phyloP scores from a whole-genome alignment of 176 grass and related monocot species.

The Poa annua region DNA sequence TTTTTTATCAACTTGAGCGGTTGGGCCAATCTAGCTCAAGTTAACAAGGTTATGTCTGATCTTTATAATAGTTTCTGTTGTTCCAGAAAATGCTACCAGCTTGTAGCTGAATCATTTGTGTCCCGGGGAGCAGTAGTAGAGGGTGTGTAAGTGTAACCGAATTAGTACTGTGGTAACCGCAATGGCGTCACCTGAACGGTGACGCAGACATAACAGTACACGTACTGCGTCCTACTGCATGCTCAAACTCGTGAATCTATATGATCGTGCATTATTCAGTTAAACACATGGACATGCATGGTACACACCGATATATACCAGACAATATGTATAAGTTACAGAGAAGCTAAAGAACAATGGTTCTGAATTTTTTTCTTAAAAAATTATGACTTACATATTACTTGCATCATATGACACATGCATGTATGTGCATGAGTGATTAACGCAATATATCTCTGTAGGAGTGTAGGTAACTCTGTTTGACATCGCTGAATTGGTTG shows the following conservation, averaged over 20 bases:
- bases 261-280: slow-evolving; percentile 4
- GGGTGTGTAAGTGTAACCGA: background rate
- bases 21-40: background rate
- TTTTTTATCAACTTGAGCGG: background rate
- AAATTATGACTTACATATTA: no score
- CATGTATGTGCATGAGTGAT: no score
- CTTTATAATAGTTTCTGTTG: background rate
- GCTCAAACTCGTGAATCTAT: slow-evolving; percentile 3
- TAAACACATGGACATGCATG: no score
- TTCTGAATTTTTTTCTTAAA: no score
- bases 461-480: no score
- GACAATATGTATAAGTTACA: no score
- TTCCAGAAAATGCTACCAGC: background rate
- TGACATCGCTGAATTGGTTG: no score
- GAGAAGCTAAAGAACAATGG: no score
- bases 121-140: background rate
- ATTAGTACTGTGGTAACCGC: background rate
- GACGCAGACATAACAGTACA: background rate
- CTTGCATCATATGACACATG: no score
- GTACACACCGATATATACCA: no score
- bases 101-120: background rate
- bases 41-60: background rate
- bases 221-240: background rate
- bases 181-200: slow-evolving; percentile 4
- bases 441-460: no score